phyloP scores from a whole-genome alignment of 2,329 filamentous ascomycete genomes.

The Nigrograna mackinnonii region DNA sequence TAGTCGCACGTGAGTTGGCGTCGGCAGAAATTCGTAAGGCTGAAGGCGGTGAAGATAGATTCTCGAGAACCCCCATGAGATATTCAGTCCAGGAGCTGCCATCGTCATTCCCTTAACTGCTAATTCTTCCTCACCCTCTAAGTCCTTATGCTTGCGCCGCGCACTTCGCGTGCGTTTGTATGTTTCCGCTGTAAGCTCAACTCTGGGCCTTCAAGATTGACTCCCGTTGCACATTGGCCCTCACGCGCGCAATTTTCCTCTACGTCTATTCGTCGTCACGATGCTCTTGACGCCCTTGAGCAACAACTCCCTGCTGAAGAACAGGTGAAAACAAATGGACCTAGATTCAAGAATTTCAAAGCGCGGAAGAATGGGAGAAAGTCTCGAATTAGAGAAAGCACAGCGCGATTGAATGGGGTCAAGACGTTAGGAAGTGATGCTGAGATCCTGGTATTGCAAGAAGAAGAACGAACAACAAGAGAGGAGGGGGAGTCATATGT shows the following conservation, averaged over 20 bases:
- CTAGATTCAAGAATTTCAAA: slow-evolving; percentile 18
- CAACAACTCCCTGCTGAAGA: background rate
- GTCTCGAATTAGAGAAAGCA: slow-evolving; percentile 28
- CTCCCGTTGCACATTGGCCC: slow-evolving; percentile 13
- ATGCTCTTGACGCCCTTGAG: slow-evolving; percentile 20
- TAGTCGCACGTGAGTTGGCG: slow-evolving; percentile 36
- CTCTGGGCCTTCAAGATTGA: slow-evolving; percentile 22
- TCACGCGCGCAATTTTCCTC: slow-evolving; percentile 33
- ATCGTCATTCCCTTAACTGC: no score
- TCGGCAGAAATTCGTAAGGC: slow-evolving; percentile 30
- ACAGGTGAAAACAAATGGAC: background rate
- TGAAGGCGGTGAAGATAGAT: slow-evolving; percentile 35
- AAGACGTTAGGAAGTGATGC: slow-evolving; percentile 37
- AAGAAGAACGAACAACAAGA: slow-evolving; percentile 28
- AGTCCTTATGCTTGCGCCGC: slow-evolving; percentile 39
- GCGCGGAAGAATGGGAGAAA: slow-evolving; percentile 25
- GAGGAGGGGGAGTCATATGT: slow-evolving; percentile 7
- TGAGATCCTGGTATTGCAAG: slow-evolving; percentile 39
- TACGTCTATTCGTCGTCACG: slow-evolving; percentile 21
- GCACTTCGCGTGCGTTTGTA: slow-evolving; percentile 39
- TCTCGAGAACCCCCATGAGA: no score
- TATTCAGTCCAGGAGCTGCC: no score
- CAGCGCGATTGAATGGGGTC: slow-evolving; percentile 28
- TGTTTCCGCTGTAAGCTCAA: slow-evolving; percentile 43
- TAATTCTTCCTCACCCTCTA: no score